Evolutionary conservation across 148 eudicot genomes (phyloP).

Genomic region (Limonium bicolor): DNA sequence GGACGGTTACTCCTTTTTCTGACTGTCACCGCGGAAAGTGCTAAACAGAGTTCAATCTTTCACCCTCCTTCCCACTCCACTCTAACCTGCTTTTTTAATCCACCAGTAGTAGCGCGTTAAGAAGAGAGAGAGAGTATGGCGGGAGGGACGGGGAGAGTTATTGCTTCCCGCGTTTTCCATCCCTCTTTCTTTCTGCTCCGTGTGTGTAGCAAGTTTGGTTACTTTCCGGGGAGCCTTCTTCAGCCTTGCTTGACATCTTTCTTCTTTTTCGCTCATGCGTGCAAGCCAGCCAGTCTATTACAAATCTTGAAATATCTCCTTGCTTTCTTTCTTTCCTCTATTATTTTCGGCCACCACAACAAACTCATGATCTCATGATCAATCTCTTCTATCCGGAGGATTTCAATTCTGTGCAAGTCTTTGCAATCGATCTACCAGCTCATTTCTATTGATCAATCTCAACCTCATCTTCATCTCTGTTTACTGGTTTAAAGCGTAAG

Average conservation of each 20-base stretch:
- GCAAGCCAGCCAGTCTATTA: constrained; percentile 79
- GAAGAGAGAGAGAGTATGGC: too few relatives aligned
- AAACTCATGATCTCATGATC: not conserved
- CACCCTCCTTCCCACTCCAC: too few relatives aligned
- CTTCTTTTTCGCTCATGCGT: constrained; percentile 48
- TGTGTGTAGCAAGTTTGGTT: too few relatives aligned
- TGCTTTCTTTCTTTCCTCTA: not conserved
- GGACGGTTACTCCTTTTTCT: too few relatives aligned
- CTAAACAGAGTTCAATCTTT: too few relatives aligned
- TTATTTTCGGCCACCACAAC: constrained; percentile 8
- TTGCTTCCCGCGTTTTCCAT: constrained; percentile 78
- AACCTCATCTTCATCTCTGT: not conserved
- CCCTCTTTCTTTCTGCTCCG: too few relatives aligned
- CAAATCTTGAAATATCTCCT: not conserved
- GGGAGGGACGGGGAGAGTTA: constrained; percentile 5
- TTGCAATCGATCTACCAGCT: constrained; percentile 9
- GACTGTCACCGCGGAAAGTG: too few relatives aligned
- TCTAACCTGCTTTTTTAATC: too few relatives aligned
- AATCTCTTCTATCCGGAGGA: constrained; percentile 23
- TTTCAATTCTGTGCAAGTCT: constrained; percentile 38
- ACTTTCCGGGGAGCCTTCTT: constrained; percentile 12
- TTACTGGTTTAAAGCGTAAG: not conserved
- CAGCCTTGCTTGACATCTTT: constrained; percentile 26
- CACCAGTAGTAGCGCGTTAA: too few relatives aligned
- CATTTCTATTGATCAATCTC: not conserved